Evolutionary conservation across 306 rosid genomes (phyloP).

Genomic region (Boehmeria nivea): DNA sequence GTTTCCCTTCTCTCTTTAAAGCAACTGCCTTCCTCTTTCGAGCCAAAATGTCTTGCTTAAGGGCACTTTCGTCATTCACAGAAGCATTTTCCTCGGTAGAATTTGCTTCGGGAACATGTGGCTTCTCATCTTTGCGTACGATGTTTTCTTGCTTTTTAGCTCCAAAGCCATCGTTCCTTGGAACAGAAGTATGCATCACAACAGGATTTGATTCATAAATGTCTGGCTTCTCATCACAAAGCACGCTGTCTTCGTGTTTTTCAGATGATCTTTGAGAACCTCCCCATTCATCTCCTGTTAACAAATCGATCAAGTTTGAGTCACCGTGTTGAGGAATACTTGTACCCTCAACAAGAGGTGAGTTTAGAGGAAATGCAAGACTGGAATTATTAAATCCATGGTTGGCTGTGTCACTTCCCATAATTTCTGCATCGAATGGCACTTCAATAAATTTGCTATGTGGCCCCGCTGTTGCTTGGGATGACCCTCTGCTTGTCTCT

Average conservation of each 20-base stretch:
- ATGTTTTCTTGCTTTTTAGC: constrained; percentile 24
- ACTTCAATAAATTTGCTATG: constrained; percentile 10
- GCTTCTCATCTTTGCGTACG: constrained; percentile 33
- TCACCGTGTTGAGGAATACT: constrained; percentile 26
- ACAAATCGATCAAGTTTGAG: constrained; percentile 39
- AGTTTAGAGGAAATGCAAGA: constrained; percentile 21
- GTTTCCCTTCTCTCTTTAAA: constrained; percentile 87
- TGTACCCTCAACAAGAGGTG: constrained; percentile 19
- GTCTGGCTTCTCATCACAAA: constrained; percentile 31
- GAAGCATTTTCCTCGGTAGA: constrained; percentile 34
- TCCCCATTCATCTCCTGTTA: constrained; percentile 45
- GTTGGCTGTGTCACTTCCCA: constrained; percentile 5
- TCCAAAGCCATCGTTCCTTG: constrained; percentile 20
- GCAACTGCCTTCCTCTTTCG: constrained; percentile 78
- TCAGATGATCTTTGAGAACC: constrained; percentile 30
- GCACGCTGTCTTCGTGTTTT: constrained; percentile 24
- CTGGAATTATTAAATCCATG: constrained; percentile 7
- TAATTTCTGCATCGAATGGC: too few species aligned
- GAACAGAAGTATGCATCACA: constrained; percentile 32
- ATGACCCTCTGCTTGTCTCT: constrained; percentile 23
- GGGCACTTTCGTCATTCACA: constrained; percentile 30
- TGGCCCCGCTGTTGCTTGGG: constrained; percentile 23
- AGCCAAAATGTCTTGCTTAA: constrained; percentile 62
- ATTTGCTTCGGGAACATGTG: constrained; percentile 24
- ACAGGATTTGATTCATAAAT: constrained; percentile 18